These are phyloP conservation scores for Phytophthora pseudosyringae DNA, from an alignment of 352 stramenopile genomes.

Conservation along the genomic window DNA sequence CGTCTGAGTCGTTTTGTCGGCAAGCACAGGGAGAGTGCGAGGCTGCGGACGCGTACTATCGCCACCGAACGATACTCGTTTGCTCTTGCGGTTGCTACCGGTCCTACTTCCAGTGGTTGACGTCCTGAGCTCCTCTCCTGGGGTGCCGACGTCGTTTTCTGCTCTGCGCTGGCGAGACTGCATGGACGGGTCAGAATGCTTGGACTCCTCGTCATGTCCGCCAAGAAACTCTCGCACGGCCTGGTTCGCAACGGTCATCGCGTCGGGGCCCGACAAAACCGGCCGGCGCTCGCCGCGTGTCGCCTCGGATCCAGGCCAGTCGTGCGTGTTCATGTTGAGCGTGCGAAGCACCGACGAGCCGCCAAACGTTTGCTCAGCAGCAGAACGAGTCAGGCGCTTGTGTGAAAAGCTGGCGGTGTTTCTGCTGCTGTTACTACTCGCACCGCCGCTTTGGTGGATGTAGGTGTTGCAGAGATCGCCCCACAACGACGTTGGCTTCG, in stretches of 20 bases:
- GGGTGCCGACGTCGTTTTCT: neutral
- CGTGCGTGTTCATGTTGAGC: conserved; percentile 28
- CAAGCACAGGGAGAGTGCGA: conserved; percentile 33
- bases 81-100: conserved; percentile 24
- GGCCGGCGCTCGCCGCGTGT: conserved; percentile 25
- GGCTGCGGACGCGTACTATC: conserved; percentile 18
- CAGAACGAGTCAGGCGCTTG: conserved; percentile 25
- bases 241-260: conserved; percentile 44
- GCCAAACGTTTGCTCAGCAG: conserved; percentile 27
- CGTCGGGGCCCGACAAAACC: conserved; percentile 43
- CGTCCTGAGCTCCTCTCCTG: conserved; percentile 1
- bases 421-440: neutral
- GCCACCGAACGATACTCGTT: conserved; percentile 36
- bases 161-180: neutral
- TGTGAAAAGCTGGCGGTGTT: conserved; percentile 15
- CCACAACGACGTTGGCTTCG: conserved; percentile 30
- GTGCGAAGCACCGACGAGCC: conserved; percentile 34
- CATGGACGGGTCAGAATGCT: conserved; percentile 13
- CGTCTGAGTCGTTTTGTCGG: conserved; percentile 48
- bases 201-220: conserved; percentile 19
- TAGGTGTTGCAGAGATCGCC: conserved; percentile 29
- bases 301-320: conserved; percentile 19
- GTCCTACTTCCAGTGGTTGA: conserved; percentile 3
- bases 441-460: conserved; percentile 27
- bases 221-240: conserved; percentile 45